Evolutionary conservation across 2,329 filamentous ascomycete genomes (phyloP).

Genomic region (Graphium sp.): DNA sequence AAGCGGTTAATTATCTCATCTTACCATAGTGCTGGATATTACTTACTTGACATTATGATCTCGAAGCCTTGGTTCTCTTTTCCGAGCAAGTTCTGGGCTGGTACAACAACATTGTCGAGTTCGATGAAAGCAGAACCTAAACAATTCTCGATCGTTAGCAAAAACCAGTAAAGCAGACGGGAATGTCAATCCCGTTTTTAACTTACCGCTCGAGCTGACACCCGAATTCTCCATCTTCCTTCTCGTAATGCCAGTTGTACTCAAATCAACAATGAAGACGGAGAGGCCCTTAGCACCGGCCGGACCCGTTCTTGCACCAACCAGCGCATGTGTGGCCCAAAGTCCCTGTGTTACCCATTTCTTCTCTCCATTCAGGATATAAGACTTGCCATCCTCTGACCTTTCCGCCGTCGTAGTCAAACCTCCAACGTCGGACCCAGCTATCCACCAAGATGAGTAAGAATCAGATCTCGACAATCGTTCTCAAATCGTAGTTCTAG

Average conservation of each 20-base stretch:
- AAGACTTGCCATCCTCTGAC: conserved; percentile 58
- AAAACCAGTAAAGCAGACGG: too few species aligned
- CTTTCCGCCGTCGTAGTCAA: conserved; percentile 64
- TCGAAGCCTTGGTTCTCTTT: conserved; percentile 29
- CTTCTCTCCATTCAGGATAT: conserved; percentile 42
- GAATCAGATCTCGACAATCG: too few species aligned
- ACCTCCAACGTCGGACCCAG: conserved; percentile 64
- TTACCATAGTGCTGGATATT: neutral
- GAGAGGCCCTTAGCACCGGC: conserved; percentile 30
- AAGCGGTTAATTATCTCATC: conserved; percentile 11
- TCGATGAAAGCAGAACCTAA: conserved; percentile 33
- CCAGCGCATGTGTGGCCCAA: conserved; percentile 37
- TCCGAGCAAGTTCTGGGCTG: conserved; percentile 28
- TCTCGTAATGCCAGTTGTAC: conserved; percentile 24
- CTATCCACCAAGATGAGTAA: too few species aligned
- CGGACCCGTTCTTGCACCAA: conserved; percentile 36
- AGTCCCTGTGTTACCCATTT: conserved; percentile 45
- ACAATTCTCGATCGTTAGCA: too few species aligned
- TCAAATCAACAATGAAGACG: conserved; percentile 31
- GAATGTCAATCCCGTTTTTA: too few species aligned
- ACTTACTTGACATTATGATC: conserved; percentile 9
- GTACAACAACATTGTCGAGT: conserved; percentile 31
- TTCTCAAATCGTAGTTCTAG: neutral
- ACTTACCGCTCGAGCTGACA: conserved; percentile 41
- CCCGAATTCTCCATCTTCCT: conserved; percentile 42